Evolutionary conservation across 164 flowering plant species (phyloP).

Genomic region (Vitis rupestris): DNA sequence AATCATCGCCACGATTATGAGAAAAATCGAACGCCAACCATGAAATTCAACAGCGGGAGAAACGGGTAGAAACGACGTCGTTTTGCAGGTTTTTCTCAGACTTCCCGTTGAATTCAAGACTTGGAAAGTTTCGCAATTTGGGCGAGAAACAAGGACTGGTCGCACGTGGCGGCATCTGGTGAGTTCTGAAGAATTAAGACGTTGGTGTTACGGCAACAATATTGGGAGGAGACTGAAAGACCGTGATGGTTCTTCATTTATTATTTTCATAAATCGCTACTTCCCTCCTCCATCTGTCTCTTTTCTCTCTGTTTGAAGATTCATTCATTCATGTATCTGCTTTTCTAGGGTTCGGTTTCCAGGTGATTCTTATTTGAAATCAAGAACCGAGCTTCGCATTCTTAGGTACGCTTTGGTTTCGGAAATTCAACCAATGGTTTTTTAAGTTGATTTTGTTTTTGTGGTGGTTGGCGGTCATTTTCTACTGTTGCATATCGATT

Average conservation of each 20-base stretch:
- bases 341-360: conserved; percentile 7
- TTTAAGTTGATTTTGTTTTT: too few species aligned
- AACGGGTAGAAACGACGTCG: conserved; percentile 8
- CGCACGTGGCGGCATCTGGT: conserved; percentile 13
- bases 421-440: too few species aligned
- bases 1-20: too few species aligned
- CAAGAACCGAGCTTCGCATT: too few species aligned
- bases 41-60: too few species aligned
- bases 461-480: too few species aligned
- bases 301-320: conserved; percentile 6
- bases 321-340: conserved; percentile 1
- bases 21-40: too few species aligned
- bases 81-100: not conserved
- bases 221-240: not conserved
- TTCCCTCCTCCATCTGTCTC: conserved; percentile 5
- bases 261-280: conserved; percentile 16
- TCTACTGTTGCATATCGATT: too few species aligned
- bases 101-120: conserved; percentile 31
- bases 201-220: conserved; percentile 31
- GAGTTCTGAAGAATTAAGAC: conserved; percentile 4
- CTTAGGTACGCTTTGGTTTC: too few species aligned
- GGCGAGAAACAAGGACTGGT: conserved; percentile 9
- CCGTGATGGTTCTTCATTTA: conserved; percentile 18
- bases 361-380: too few species aligned
- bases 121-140: conserved; percentile 9